Conservation (phyloP, 73 alveolate species). For the Tetrahymena thermophila region DNA sequence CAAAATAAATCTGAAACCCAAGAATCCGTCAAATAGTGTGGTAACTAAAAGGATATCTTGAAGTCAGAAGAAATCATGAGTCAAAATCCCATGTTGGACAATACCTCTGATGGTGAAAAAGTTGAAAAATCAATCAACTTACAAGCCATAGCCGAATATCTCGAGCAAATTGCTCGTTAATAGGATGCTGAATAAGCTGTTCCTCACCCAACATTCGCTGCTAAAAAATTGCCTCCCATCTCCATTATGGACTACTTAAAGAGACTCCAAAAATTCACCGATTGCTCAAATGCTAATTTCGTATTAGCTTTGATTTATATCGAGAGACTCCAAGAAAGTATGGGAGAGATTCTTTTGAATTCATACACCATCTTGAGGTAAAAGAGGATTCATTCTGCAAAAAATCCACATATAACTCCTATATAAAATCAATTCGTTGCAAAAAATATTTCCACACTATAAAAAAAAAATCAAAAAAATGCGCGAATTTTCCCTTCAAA, state of each 20-base stretch:
- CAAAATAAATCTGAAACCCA: neutral
- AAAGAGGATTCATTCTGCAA: neutral
- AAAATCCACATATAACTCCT: neutral
- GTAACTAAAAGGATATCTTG: neutral
- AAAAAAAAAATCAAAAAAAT: neutral
- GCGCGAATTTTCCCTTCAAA: neutral
- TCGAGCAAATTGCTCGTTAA: neutral
- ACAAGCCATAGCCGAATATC: neutral
- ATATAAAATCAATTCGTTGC: neutral
- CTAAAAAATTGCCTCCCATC: conserved; percentile 47
- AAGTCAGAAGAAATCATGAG: neutral
- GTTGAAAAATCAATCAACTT: neutral
- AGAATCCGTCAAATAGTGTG: neutral
- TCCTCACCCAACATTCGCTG: conserved; percentile 17
- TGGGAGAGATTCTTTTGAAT: conserved; percentile 30
- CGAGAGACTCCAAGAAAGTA: conserved; percentile 48
- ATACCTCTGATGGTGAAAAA: neutral
- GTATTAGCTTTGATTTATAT: conserved; percentile 55
- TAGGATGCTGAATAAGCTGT: conserved; percentile 1
- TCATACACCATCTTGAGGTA: conserved; percentile 50
- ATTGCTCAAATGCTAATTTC: conserved; percentile 50
- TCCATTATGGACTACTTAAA: conserved; percentile 46
- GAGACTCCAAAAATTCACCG: conserved; percentile 53
- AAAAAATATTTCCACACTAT: neutral
- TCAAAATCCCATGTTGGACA: neutral